phyloP scores from a whole-genome alignment of 192 early-diverging fungal genomes.

The Oehlia diaphana region DNA sequence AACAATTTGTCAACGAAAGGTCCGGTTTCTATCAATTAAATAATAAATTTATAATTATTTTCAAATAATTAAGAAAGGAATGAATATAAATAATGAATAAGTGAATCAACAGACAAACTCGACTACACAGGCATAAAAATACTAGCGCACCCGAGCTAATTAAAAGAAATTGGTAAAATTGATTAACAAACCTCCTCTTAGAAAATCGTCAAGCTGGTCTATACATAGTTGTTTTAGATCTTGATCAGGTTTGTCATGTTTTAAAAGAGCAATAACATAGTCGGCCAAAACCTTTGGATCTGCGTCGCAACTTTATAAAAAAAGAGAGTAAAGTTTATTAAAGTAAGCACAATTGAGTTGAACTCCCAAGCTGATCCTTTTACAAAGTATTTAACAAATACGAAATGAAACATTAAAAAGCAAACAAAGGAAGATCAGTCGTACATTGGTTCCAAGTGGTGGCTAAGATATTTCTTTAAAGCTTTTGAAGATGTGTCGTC shows the following conservation, averaged over 20 bases:
- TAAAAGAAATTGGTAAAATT: not conserved
- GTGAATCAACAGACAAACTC: too few species aligned
- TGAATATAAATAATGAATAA: too few species aligned
- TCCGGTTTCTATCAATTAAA: constrained; percentile 56
- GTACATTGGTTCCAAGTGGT: constrained; percentile 24
- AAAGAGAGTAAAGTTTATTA: not conserved
- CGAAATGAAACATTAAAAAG: not conserved
- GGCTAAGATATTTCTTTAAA: constrained; percentile 30
- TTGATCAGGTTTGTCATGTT: constrained; percentile 57
- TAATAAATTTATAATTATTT: not conserved
- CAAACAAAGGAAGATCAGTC: not conserved
- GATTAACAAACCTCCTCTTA: constrained; percentile 59
- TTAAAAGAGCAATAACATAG: constrained; percentile 78
- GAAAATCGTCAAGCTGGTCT: constrained; percentile 76
- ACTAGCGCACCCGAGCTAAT: not conserved
- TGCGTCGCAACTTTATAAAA: constrained; percentile 51
- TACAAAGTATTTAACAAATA: not conserved
- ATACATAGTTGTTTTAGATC: constrained; percentile 59
- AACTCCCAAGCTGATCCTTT: not conserved
- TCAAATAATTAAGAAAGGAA: constrained; percentile 32
- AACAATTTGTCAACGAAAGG: constrained; percentile 67
- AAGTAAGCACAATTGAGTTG: not conserved
- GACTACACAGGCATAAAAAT: too few species aligned
- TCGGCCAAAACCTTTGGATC: constrained; percentile 78
- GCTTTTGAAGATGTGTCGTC: constrained; percentile 27